Evolutionary conservation across 2,329 filamentous ascomycete species (phyloP), one percentile per base, ranked within the genome.

Genomic region (Xylaria sp.): DNA sequence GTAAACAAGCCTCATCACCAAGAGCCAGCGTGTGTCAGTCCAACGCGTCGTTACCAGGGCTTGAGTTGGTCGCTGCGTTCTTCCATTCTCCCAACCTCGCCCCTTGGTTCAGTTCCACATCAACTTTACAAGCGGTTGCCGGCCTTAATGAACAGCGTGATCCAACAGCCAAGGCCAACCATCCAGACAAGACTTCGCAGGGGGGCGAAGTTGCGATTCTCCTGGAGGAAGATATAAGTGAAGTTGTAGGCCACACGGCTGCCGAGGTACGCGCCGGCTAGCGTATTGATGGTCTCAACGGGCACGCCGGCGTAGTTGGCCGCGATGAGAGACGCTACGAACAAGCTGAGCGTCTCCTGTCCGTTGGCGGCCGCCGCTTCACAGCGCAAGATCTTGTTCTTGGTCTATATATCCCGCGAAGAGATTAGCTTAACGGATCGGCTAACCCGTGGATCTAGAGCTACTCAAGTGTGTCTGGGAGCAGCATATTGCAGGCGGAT

Each of bases 301-400:
- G 74, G 67, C 3, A 83, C 74, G 21, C 77, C 75, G 5, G 80
- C 74, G n/a, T 72, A 68, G 69, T 82, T 83, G 64, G 78, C 81
- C 15, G 81, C 81, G 37, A 79, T 72, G 17, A 84, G 74, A 40
- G 71, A 76, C 3, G 58, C 61, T 15, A 63, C 40, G 44, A 67
- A 71, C 40, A 70, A 19, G 38, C 44, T 25, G 21, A 71, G 23
- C 6, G 65, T 68, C 52, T 71, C 69, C 35, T 56, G 53, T 33
- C 54, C 68, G 58, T 71, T 71, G 40, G 62, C 52, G 6, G 51
- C 43, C 5, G 68, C 68, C 1, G 63, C 64, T 23, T 70, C 60
- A 40, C 53, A 58, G 40, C 68, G 67, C 19, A 65, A 7, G 35
- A 71, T 68, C 49, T 63, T 67, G 51, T 47, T 46, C 49, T 70